Evolutionary conservation across 2,329 filamentous ascomycete species (phyloP).

Genomic region (Trichophyton simii): DNA sequence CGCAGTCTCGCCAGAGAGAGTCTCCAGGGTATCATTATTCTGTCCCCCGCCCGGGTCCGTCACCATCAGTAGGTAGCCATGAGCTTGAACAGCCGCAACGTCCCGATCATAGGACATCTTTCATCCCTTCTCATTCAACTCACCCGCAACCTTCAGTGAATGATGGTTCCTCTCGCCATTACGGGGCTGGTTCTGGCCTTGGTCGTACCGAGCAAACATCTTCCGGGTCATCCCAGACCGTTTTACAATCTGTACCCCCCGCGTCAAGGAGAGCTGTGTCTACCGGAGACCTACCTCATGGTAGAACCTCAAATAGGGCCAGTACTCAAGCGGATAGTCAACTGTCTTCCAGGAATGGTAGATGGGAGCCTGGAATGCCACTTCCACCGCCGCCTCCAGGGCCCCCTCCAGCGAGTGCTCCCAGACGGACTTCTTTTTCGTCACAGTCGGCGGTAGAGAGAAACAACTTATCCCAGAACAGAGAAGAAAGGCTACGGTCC

Average conservation of each 20-base stretch:
- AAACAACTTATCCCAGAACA: background rate
- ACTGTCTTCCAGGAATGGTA: slow-evolving; percentile 18
- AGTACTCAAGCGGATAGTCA: slow-evolving; percentile 18
- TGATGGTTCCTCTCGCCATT: background rate
- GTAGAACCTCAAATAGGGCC: slow-evolving; percentile 24
- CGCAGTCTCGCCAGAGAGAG: background rate
- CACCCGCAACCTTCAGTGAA: background rate
- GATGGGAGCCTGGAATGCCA: slow-evolving; percentile 36
- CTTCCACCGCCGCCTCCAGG: slow-evolving; percentile 37
- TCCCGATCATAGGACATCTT: background rate
- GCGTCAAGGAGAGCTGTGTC: slow-evolving; percentile 34
- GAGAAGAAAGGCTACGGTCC: background rate
- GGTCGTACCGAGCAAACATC: background rate
- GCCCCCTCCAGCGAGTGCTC: slow-evolving; percentile 26
- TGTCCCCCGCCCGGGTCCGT: background rate
- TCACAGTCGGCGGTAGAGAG: background rate
- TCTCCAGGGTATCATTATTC: background rate
- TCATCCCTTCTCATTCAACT: background rate
- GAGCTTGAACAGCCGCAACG: background rate
- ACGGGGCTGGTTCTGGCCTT: background rate
- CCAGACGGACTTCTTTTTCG: slow-evolving; percentile 3
- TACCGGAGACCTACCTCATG: slow-evolving; percentile 30
- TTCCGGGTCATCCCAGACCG: background rate
- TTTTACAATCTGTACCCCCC: slow-evolving; percentile 19
- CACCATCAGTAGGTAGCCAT: background rate